phyloP scores from a whole-genome alignment of 2,329 filamentous ascomycete genomes.

The Sporothrix pseudoabietina region DNA sequence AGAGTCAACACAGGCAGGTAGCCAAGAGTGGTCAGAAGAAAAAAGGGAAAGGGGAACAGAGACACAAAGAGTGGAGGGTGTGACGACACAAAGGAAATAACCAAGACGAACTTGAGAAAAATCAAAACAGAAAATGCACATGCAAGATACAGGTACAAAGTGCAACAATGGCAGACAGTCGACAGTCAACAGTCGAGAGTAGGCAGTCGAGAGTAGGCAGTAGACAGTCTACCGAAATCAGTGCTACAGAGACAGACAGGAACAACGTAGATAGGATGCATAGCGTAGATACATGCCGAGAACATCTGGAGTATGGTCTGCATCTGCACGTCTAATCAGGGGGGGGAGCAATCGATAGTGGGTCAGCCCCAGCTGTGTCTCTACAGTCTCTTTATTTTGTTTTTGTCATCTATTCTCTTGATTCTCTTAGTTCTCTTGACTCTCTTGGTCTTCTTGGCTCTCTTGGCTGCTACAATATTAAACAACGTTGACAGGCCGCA shows the following conservation, averaged over 20 bases:
- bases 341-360: background rate
- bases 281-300: background rate
- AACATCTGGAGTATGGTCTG: background rate
- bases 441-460: background rate
- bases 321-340: background rate
- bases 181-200: background rate
- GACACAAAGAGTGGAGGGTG: constrained; percentile 12
- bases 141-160: constrained; percentile 8
- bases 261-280: background rate
- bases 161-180: background rate
- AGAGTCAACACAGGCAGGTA: background rate
- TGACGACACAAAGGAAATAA: background rate
- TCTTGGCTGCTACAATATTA: background rate
- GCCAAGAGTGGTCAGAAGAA: background rate
- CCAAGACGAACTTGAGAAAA: background rate
- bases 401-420: background rate
- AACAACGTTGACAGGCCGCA: background rate
- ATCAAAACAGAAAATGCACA: background rate
- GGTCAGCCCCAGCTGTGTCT: background rate
- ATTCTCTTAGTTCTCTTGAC: background rate
- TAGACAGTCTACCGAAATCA: background rate
- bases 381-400: background rate
- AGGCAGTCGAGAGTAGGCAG: background rate
- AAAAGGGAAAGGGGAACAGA: background rate
- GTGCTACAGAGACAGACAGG: background rate